Percentiles rank a stretch among this genome's conserved stretches.
Evolutionary conservation across 1,284 basidiomycete species (phyloP).

Genomic region (Hymenochaete sp.): DNA sequence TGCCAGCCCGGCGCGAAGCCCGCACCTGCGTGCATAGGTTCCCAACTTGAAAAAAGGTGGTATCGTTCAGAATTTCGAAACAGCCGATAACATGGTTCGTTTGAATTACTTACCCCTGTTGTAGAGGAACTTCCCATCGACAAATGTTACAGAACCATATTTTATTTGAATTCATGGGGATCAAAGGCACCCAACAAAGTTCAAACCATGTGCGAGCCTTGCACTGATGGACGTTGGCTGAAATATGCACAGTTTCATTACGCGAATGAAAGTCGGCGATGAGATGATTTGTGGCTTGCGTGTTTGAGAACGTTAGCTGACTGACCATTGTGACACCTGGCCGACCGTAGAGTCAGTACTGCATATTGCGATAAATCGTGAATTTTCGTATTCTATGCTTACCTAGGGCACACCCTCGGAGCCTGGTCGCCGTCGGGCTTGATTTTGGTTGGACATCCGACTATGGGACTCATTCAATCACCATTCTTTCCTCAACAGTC

Average conservation of each 20-base stretch:
- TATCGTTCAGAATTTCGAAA: background rate
- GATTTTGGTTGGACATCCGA: constrained; percentile 41
- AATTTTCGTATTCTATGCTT: constrained; percentile 27
- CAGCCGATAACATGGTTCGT: constrained; percentile 7
- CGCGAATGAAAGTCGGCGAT: background rate
- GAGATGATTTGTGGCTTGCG: background rate
- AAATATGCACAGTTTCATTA: background rate
- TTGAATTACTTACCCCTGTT: constrained; percentile 32
- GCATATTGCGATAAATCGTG: constrained; percentile 31
- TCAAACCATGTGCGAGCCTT: constrained; percentile 47
- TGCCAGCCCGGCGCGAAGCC: constrained; percentile 16
- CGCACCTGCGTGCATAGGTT: constrained; percentile 28
- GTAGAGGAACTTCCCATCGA: constrained; percentile 38
- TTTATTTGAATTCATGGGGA: constrained; percentile 36
- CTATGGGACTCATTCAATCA: constrained; percentile 26
- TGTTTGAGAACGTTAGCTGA: background rate
- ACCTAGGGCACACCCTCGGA: constrained; percentile 36
- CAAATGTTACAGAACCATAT: constrained; percentile 48
- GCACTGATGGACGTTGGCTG: constrained; percentile 38
- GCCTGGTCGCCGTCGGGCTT: constrained; percentile 35
- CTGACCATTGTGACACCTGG: constrained; percentile 14
- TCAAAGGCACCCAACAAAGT: constrained; percentile 41
- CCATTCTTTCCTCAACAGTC: background rate
- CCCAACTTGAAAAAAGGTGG: constrained; percentile 31
- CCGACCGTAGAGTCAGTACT: background rate